phyloP scores from a whole-genome alignment of 1,139 yeast species.

The Nakaseomyces kungkrabaensis region DNA sequence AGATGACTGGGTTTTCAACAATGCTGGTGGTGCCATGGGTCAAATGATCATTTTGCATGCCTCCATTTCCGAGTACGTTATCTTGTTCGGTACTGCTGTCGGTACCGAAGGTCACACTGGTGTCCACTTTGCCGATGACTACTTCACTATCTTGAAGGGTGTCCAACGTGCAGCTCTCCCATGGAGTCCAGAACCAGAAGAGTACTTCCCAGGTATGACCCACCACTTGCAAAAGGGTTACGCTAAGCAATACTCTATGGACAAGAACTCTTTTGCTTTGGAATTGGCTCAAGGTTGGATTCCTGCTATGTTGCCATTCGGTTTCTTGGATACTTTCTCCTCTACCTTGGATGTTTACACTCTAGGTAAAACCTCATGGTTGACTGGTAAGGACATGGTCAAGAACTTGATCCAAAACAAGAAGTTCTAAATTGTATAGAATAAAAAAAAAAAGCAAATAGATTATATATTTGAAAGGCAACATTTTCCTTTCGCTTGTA shows the following conservation, averaged over 20 bases:
- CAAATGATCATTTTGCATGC: slow-evolving; percentile 93
- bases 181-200: slow-evolving; percentile 49
- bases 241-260: slow-evolving; percentile 80
- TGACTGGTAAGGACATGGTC: slow-evolving; percentile 72
- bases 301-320: slow-evolving; percentile 96
- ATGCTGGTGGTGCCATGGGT: slow-evolving; percentile 99
- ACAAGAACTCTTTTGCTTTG: slow-evolving; percentile 70
- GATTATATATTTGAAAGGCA: background rate
- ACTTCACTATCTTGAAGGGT: slow-evolving; percentile 81
- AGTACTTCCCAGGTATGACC: slow-evolving; percentile 70
- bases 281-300: slow-evolving; percentile 99
- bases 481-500: too few species aligned
- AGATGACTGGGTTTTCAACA: slow-evolving; percentile 91
- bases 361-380: slow-evolving; percentile 53
- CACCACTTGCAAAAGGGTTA: slow-evolving; percentile 69
- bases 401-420: slow-evolving; percentile 41
- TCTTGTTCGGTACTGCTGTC: slow-evolving; percentile 76
- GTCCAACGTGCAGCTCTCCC: slow-evolving; percentile 65
- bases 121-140: slow-evolving; percentile 91
- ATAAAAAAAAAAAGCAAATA: background rate
- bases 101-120: slow-evolving; percentile 98
- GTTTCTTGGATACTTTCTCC: slow-evolving; percentile 67
- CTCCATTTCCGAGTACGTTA: slow-evolving; percentile 85
- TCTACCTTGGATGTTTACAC: slow-evolving; percentile 74
- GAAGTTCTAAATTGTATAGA: slow-evolving; percentile 39